Conservation (phyloP, 768 basidiomycete genomes). For the Hygrocybe coccinea region DNA sequence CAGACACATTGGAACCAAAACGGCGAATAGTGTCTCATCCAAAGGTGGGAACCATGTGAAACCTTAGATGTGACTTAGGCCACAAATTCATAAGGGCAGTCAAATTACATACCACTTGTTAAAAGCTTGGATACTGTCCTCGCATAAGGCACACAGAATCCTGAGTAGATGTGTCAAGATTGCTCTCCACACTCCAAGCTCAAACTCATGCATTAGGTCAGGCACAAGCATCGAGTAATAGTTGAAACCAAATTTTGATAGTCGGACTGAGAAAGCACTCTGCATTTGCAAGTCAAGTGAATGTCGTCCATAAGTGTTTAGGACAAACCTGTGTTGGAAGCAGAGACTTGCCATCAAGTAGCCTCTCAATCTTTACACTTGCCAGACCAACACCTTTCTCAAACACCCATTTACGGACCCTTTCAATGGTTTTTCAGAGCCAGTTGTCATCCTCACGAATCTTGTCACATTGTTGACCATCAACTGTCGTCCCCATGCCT, state of each 20-base stretch:
- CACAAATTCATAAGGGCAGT: neutral
- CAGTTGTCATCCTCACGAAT: neutral
- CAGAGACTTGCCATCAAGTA: no score
- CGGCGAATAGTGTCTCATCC: constrained; percentile 17
- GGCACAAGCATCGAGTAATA: constrained; percentile 38
- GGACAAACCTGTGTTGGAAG: constrained; percentile 1
- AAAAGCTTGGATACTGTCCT: constrained; percentile 11
- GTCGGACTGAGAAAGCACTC: constrained; percentile 3
- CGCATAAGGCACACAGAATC: constrained; percentile 16
- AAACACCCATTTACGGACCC: constrained; percentile 4
- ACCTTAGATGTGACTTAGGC: constrained; percentile 4
- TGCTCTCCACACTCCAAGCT: constrained; percentile 23
- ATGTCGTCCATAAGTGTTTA: constrained; percentile 24
- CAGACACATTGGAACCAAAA: constrained; percentile 21
- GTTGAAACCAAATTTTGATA: constrained; percentile 21
- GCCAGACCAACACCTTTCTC: neutral
- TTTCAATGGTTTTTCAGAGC: neutral
- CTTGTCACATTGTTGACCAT: neutral
- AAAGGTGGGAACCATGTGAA: constrained; percentile 13
- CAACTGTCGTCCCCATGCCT: constrained; percentile 1
- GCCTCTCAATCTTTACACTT: no score
- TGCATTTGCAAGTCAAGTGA: neutral
- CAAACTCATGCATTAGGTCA: constrained; percentile 24
- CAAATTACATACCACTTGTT: constrained; percentile 17
- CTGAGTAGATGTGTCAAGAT: constrained; percentile 30